Evolutionary conservation across 805 yeast genomes (phyloP), one percentile per base, ranked within the genome.

Genomic region (Sungouiozyma intestinalis): DNA sequence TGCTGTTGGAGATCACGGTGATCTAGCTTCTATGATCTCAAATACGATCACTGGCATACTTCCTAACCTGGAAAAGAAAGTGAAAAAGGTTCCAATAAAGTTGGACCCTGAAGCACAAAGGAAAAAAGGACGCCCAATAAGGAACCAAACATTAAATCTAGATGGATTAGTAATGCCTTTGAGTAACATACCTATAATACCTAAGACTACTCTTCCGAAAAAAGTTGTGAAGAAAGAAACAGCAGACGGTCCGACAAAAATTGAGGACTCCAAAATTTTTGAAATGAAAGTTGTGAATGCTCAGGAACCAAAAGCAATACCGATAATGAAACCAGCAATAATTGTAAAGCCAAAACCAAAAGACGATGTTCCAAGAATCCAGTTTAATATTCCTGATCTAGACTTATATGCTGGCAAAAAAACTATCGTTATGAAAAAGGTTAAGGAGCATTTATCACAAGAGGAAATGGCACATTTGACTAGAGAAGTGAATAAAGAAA

Each of bases 401-500:
- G 43, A 44, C 27, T 43, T 38, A 7, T 24, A 41, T 11, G 51
- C 44, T n/a, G 53, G 52, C 4, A 54, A 48, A 38, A 48, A 51
- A 17, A 47, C 47, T 3, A 43, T 47, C 41, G 49, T 54, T 7
- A 38, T 58, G 32, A 56, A 52, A 34, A 51, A 52, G 38, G 55
- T 57, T 1, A 57, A 53, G 38, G 43, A 46, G 9, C 39, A 48
- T 38, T 38, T 61, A 13, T 43, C 18, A 18, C 44, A 40, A 11
- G 51, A 48, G 11, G 60, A 58, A 13, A 41, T 54, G 45, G 38
- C 38, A 11, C 40, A 40, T 13, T 42, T 61, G 21, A 58, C 51
- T 36, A 57, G 49, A 42, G 57, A 51, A 33, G 42, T 59, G 20
- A 54, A 54, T 35, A 60, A 53, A 16, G 64, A 58, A 44, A 51